Evolutionary conservation across 2,329 filamentous ascomycete species (phyloP).

Genomic region (Geoglossum cookeanum): DNA sequence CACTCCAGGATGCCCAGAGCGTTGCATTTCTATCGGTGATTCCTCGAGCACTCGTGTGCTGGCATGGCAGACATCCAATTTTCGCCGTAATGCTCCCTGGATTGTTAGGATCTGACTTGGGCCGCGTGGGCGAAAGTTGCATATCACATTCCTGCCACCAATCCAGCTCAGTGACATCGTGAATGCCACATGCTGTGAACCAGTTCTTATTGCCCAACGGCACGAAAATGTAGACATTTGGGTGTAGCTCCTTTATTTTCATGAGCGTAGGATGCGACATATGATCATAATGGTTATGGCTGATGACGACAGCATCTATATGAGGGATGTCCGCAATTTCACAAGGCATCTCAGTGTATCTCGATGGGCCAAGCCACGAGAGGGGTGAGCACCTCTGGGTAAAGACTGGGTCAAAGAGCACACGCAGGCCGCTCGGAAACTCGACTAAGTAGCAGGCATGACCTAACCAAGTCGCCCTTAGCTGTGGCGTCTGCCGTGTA

Average conservation of each 20-base stretch:
- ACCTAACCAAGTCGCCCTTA: constrained; percentile 85
- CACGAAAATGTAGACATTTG: constrained; percentile 72
- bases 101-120: constrained; percentile 9
- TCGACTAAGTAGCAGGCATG: constrained; percentile 90
- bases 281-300: constrained; percentile 87
- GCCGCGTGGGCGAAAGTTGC: constrained; percentile 30
- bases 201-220: constrained; percentile 66
- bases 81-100: constrained; percentile 42
- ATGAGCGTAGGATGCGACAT: constrained; percentile 58
- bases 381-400: constrained; percentile 71
- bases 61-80: constrained; percentile 64
- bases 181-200: constrained; percentile 53
- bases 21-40: constrained; percentile 54
- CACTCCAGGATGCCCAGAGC: constrained; percentile 75
- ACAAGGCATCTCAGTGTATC: constrained; percentile 64
- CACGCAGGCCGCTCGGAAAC: constrained; percentile 67
- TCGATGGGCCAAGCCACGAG: constrained; percentile 48
- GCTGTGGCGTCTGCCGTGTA: constrained; percentile 34
- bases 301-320: constrained; percentile 43
- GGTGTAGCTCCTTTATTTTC: constrained; percentile 50
- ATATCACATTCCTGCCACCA: constrained; percentile 83
- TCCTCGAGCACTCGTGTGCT: constrained; percentile 57
- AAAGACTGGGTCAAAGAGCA: constrained; percentile 88
- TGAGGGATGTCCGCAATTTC: constrained; percentile 56
- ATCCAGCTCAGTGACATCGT: constrained; percentile 72